A percentile compares a stretch with the other conserved stretches of the same genome.
phyloP scores from a whole-genome alignment of 148 eudicot genomes.

The Diospyros kaki region DNA sequence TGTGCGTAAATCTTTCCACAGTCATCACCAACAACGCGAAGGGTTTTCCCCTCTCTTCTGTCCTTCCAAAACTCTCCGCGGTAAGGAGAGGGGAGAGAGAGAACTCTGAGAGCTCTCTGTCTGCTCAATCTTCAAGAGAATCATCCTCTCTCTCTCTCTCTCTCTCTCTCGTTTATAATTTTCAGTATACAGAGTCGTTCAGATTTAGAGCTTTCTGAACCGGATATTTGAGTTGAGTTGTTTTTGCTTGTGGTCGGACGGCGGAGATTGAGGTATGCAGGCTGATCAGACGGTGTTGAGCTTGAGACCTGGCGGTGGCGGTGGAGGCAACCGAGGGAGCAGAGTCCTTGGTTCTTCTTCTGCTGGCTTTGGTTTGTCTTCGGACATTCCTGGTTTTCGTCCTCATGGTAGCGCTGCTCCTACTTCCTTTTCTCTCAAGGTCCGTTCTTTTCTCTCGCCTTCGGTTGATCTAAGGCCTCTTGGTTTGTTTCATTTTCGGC shows the following conservation, averaged over 20 bases:
- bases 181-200: neutral
- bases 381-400: slow-evolving; percentile 61
- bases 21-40: neutral
- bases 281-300: slow-evolving; percentile 89
- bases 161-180: neutral
- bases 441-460: slow-evolving; percentile 19
- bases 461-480: slow-evolving; percentile 21
- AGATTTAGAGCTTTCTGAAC: slow-evolving; percentile 33
- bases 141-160: neutral
- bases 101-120: slow-evolving; percentile 11
- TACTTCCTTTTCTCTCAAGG: slow-evolving; percentile 46
- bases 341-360: slow-evolving; percentile 57
- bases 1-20: neutral
- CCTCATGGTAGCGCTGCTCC: slow-evolving; percentile 56
- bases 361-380: slow-evolving; percentile 22
- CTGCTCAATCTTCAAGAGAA: neutral
- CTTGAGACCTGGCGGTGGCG: slow-evolving; percentile 96
- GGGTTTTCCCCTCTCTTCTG: slow-evolving; percentile 6
- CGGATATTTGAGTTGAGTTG: slow-evolving; percentile 1
- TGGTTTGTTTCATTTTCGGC: slow-evolving; percentile 1
- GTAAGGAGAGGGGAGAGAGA: slow-evolving; percentile 28
- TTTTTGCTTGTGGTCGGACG: slow-evolving; percentile 16
- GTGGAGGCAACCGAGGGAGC: slow-evolving; percentile 58
- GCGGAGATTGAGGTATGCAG: slow-evolving; percentile 65
- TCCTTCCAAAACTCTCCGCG: slow-evolving; percentile 14